phyloP scores from a whole-genome alignment of 1,139 yeast genomes.

The Geotrichum europaeum region DNA sequence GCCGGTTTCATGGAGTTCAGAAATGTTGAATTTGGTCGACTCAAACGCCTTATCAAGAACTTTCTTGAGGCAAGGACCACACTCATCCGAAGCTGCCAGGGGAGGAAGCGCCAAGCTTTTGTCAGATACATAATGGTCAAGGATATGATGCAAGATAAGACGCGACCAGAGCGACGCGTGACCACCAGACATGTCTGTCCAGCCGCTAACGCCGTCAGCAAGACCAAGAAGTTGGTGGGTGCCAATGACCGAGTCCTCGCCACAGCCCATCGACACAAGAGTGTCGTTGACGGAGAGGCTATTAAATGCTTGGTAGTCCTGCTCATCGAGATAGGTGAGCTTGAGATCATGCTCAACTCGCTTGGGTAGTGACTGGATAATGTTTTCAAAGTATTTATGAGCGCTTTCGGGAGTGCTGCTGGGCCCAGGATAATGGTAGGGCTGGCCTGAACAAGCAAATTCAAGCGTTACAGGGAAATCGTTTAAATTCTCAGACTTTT shows the following conservation, averaged over 20 bases:
- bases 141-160: slow-evolving; percentile 43
- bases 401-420: not conserved
- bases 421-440: slow-evolving; percentile 10
- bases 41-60: slow-evolving; percentile 47
- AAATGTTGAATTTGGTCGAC: slow-evolving; percentile 52
- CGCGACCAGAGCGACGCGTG: slow-evolving; percentile 52
- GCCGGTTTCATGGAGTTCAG: slow-evolving; percentile 45
- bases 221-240: slow-evolving; percentile 52
- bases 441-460: slow-evolving; percentile 13
- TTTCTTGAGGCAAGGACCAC: slow-evolving; percentile 23
- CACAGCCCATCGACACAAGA: slow-evolving; percentile 26
- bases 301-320: not conserved
- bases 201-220: slow-evolving; percentile 59
- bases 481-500: not conserved
- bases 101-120: not conserved
- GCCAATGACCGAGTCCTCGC: slow-evolving; percentile 59
- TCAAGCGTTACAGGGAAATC: slow-evolving; percentile 1
- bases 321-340: not conserved
- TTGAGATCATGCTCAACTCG: not conserved
- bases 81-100: not conserved
- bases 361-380: slow-evolving; percentile 7
- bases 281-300: slow-evolving; percentile 2
- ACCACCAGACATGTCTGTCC: slow-evolving; percentile 45
- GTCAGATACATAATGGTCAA: slow-evolving; percentile 26
- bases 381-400: slow-evolving; percentile 3